These are phyloP conservation scores for Phytophthora hybrid DNA, from an alignment of 352 stramenopile species.

Conservation along the genomic window DNA sequence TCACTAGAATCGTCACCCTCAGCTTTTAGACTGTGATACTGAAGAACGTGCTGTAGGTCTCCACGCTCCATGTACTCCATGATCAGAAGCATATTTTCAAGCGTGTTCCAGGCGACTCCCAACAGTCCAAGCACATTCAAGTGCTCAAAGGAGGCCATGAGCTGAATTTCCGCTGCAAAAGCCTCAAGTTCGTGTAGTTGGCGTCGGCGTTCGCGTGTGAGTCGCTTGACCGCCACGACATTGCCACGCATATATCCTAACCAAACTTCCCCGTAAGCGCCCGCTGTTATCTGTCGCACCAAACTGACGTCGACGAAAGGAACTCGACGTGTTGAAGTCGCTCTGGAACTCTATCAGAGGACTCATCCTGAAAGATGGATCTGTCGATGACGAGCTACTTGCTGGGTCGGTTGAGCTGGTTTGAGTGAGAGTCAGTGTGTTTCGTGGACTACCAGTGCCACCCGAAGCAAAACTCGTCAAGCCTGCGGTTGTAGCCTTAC, in stretches of 20 bases:
- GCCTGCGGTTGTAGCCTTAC: slow-evolving; percentile 31
- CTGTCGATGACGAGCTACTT: slow-evolving; percentile 4
- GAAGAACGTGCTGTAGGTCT: slow-evolving; percentile 51
- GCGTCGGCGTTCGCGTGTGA: slow-evolving; percentile 33
- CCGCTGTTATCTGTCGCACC: slow-evolving; percentile 45
- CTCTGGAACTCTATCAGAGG: slow-evolving; percentile 38
- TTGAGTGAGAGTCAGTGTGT: slow-evolving; percentile 18
- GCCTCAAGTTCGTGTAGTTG: slow-evolving; percentile 35
- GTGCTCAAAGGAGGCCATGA: slow-evolving; percentile 50
- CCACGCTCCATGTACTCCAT: slow-evolving; percentile 58
- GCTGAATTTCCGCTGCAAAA: slow-evolving; percentile 52
- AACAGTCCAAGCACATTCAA: slow-evolving; percentile 46
- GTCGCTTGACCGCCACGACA: slow-evolving; percentile 56
- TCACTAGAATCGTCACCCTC: neutral
- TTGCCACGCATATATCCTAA: slow-evolving; percentile 43
- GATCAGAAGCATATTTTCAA: slow-evolving; percentile 54
- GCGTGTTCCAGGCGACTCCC: slow-evolving; percentile 51
- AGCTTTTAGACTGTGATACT: slow-evolving; percentile 20
- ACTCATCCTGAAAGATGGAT: slow-evolving; percentile 7
- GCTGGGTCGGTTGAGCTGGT: slow-evolving; percentile 12
- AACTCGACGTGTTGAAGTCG: slow-evolving; percentile 44
- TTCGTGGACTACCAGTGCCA: slow-evolving; percentile 23
- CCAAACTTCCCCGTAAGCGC: slow-evolving; percentile 66
- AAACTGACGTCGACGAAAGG: slow-evolving; percentile 47
- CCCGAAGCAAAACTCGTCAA: slow-evolving; percentile 35